Conservation (phyloP, 2,329 filamentous ascomycete species). For the Ophiostoma fasciatum region DNA sequence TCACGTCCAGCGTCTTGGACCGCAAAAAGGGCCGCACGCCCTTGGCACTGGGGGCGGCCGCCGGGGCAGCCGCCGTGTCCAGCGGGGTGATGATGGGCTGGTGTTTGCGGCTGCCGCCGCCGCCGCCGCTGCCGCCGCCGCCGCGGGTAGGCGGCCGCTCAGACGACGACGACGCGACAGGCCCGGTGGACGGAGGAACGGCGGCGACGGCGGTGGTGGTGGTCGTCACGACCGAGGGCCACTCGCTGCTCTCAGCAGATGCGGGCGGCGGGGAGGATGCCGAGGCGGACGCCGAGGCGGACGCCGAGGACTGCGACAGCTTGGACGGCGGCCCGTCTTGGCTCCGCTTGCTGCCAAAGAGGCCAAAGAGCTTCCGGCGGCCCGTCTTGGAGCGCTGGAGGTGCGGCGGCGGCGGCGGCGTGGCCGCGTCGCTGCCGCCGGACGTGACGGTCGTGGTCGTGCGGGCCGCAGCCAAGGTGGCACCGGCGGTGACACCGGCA, state of each 20-base stretch:
- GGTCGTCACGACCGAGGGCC: slow-evolving; percentile 10
- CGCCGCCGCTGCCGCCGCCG: no score
- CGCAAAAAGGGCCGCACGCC: slow-evolving; percentile 9
- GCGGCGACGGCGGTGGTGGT: no score
- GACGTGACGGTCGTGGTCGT: not conserved
- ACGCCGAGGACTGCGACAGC: not conserved
- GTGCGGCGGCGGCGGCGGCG: not conserved
- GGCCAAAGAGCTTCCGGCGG: slow-evolving; percentile 44
- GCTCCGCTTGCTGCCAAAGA: slow-evolving; percentile 32
- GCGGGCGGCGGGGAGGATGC: no score
- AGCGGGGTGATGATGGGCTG: slow-evolving; percentile 26
- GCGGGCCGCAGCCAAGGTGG: no score
- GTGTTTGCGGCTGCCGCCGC: slow-evolving; percentile 27
- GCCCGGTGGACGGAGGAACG: not conserved
- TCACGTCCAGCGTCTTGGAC: slow-evolving; percentile 11
- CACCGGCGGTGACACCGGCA: no score
- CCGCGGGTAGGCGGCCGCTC: slow-evolving; percentile 19
- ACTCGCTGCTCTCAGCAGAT: slow-evolving; percentile 12
- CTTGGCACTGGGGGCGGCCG: not conserved
- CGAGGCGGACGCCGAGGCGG: not conserved
- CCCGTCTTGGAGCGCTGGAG: slow-evolving; percentile 33
- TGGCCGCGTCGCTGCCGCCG: not conserved
- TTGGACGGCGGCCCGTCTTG: slow-evolving; percentile 14
- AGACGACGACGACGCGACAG: not conserved
- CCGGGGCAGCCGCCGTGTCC: not conserved